phyloP scores from a whole-genome alignment of 1,284 basidiomycete species.

The Ganoderma resinaceum region DNA sequence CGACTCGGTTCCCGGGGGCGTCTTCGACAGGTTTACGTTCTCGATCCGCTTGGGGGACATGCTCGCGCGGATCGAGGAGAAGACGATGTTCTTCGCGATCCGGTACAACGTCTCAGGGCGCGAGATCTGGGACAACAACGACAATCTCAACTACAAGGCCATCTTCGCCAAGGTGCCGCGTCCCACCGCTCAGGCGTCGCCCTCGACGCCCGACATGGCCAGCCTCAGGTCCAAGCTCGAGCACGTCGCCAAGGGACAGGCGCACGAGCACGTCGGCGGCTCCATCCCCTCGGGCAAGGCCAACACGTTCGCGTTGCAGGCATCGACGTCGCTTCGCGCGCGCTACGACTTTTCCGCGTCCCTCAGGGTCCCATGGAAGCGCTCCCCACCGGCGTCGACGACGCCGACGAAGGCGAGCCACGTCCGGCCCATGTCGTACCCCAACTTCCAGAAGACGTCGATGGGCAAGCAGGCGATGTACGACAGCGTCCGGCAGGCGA shows the following conservation, averaged over 20 bases:
- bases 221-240: constrained; percentile 59
- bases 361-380: constrained; percentile 52
- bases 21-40: constrained; percentile 76
- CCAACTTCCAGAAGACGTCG: constrained; percentile 44
- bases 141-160: constrained; percentile 81
- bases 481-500: constrained; percentile 8
- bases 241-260: constrained; percentile 54
- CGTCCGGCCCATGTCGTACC: constrained; percentile 46
- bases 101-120: constrained; percentile 77
- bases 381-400: constrained; percentile 28
- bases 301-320: constrained; percentile 39
- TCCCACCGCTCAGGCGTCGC: constrained; percentile 32
- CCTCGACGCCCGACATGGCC: constrained; percentile 24
- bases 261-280: constrained; percentile 42
- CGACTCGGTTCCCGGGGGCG: constrained; percentile 64
- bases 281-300: constrained; percentile 27
- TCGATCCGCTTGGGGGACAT: constrained; percentile 71
- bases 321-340: constrained; percentile 48
- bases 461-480: constrained; percentile 39
- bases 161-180: constrained; percentile 52
- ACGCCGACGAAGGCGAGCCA: constrained; percentile 29
- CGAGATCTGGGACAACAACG: constrained; percentile 94
- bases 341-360: constrained; percentile 66
- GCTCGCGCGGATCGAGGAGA: constrained; percentile 79
- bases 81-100: constrained; percentile 85